Evolutionary conservation across 768 basidiomycete genomes (phyloP).

Genomic region (Austroboletus eburneus): DNA sequence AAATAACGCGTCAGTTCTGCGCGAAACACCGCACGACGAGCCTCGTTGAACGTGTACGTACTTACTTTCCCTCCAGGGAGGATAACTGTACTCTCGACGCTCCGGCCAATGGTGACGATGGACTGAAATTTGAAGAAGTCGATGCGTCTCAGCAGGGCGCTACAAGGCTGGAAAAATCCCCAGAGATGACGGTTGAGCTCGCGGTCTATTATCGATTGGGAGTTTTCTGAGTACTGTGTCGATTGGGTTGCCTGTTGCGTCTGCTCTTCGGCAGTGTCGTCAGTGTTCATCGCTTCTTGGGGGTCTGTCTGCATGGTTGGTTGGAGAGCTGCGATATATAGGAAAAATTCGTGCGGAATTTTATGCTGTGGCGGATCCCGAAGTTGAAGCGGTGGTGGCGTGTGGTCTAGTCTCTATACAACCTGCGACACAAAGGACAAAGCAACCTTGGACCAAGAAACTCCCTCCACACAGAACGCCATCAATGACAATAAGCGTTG

Average conservation of each 20-base stretch:
- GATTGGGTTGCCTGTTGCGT: conserved; percentile 40
- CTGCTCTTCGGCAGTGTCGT: conserved; percentile 29
- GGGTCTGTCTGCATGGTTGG: conserved; percentile 12
- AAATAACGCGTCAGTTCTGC: conserved; percentile 24
- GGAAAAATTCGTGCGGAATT: neutral
- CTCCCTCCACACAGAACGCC: conserved; percentile 3
- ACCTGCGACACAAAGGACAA: conserved; percentile 14
- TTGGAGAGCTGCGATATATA: neutral
- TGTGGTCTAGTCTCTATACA: too few relatives aligned
- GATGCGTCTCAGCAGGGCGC: conserved; percentile 45
- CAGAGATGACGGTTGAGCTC: conserved; percentile 43
- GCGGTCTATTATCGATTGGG: conserved; percentile 19
- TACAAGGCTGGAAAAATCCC: conserved; percentile 71
- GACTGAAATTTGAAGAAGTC: conserved; percentile 57
- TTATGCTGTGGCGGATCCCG: neutral
- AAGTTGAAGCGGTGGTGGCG: neutral
- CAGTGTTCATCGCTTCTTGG: conserved; percentile 23
- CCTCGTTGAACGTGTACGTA: conserved; percentile 33
- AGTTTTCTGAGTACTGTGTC: conserved; percentile 37
- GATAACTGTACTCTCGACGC: conserved; percentile 46
- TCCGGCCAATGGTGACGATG: conserved; percentile 53
- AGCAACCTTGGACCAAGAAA: conserved; percentile 12
- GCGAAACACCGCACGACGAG: conserved; percentile 10
- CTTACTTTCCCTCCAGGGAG: conserved; percentile 73
- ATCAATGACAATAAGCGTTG: conserved; percentile 15